Base-by-base conservation (phyloP, 306 rosid genomes). In the Rosa multiflora region DNA sequence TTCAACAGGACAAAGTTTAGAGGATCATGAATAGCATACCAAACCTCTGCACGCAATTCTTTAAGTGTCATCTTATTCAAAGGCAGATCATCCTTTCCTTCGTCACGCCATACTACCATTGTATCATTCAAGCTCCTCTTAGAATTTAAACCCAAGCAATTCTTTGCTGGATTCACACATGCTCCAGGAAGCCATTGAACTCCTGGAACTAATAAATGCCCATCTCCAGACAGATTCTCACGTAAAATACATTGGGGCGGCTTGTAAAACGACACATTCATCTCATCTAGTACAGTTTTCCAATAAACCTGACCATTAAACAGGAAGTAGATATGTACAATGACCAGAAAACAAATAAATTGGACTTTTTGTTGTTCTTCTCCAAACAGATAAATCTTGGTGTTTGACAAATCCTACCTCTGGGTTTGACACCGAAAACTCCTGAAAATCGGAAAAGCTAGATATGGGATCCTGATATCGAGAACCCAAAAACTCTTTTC, bases 141-240 rank as follows among this genome's bases (percentile, higher is more conserved):
- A 43, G 32, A 23, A 83, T 92, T 89, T 51, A 86, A 29, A 82
- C 62, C 78, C 72, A 93, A 87, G 82, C 99, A 95, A 86, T 88
- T 89, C 61, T 87, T 80, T 40, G 98, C 99, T 8, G 97, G 91
- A 84, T 95, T 95, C 69, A 91, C 62, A 40, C 72, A 87, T 13
- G 97, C 99, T 87, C 93, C 91, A 20, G 97, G 96, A 77, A 95
- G 96, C 98, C 99, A 95, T 77, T 88, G 86, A 68, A 94, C 96
- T 71, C 94, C 93, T 10, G 94, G 92, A 76, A 78, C 56, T 12
- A 88, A 72, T 21, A 73, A 67, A 10, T 81, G 78, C 77, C 67
- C 78, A 20, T 85, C 90, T n/a, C 83, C 81, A 14, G 85, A 29
- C 32, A 73, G 42, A 71, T 79, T 63, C 75, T 89, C 92, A 26